Evolutionary conservation across 257 asterid species (phyloP).

Genomic region (Fraxinus excelsior): DNA sequence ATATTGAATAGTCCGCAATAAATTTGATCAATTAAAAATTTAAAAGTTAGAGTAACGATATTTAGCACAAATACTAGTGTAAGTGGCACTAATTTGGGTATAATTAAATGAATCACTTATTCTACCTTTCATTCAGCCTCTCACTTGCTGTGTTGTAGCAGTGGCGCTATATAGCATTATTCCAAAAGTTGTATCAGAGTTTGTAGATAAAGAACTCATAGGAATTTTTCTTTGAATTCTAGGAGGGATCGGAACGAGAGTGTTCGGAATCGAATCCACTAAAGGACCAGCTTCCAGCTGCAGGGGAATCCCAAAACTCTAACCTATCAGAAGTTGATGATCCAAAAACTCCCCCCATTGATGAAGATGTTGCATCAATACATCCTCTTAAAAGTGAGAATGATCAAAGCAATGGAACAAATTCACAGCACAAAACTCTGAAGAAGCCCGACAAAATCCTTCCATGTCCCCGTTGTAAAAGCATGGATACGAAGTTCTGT

Average conservation of each 20-base stretch:
- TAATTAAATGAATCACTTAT: too few relatives aligned
- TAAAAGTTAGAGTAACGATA: too few relatives aligned
- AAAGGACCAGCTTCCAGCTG: constrained; percentile 28
- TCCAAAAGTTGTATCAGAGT: neutral
- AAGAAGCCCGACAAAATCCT: constrained; percentile 88
- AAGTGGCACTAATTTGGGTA: too few relatives aligned
- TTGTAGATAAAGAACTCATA: constrained; percentile 12
- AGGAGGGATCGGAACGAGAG: constrained; percentile 47
- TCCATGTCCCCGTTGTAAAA: constrained; percentile 93
- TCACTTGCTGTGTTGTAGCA: too few relatives aligned
- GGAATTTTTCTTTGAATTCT: constrained; percentile 19
- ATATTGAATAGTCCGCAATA: neutral
- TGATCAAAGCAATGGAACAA: constrained; percentile 40
- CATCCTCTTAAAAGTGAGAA: constrained; percentile 39
- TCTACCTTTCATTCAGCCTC: too few relatives aligned
- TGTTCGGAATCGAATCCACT: constrained; percentile 25
- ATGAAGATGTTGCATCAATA: constrained; percentile 38
- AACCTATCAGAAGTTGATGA: constrained; percentile 31
- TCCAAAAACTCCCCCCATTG: constrained; percentile 31
- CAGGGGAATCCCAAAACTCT: constrained; percentile 38
- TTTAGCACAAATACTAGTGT: too few relatives aligned
- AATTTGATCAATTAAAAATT: too few relatives aligned
- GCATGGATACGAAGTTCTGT: constrained; percentile 92
- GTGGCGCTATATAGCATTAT: too few relatives aligned
- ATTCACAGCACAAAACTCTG: constrained; percentile 51